Evolutionary conservation across 2,329 filamentous ascomycete species (phyloP).

Genomic region (Colletotrichum sp.): DNA sequence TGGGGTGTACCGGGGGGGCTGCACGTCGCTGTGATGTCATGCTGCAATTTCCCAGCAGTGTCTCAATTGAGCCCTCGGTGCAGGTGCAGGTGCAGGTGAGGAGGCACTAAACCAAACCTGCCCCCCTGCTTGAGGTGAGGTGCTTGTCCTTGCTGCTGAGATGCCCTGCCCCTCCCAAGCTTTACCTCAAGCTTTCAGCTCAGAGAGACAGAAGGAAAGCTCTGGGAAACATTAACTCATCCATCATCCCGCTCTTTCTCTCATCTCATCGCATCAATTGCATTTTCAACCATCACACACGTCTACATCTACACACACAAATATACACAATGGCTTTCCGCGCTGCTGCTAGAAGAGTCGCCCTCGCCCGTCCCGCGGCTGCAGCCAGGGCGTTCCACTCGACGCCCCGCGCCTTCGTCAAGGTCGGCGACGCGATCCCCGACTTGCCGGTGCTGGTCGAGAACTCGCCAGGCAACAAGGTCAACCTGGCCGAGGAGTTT

Average conservation of each 20-base stretch:
- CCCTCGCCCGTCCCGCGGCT: conserved; percentile 32
- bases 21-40: conserved; percentile 18
- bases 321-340: conserved; percentile 40
- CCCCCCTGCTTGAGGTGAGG: neutral
- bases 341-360: conserved; percentile 35
- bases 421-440: conserved; percentile 81
- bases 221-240: neutral
- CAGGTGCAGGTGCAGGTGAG: neutral
- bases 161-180: neutral
- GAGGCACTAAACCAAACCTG: neutral
- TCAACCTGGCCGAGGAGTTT: conserved; percentile 84
- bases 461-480: conserved; percentile 87
- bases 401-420: conserved; percentile 67
- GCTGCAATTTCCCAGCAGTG: conserved; percentile 1
- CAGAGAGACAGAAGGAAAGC: neutral
- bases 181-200: conserved; percentile 9
- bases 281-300: neutral
- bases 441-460: conserved; percentile 79
- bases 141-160: neutral
- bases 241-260: neutral
- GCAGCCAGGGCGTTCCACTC: conserved; percentile 63
- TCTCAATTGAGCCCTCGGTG: conserved; percentile 12
- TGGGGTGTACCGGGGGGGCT: neutral
- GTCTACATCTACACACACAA: neutral
- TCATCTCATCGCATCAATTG: neutral